These are phyloP conservation scores for Candida ficus DNA, from an alignment of 805 yeast genomes.

Conservation along the genomic window DNA sequence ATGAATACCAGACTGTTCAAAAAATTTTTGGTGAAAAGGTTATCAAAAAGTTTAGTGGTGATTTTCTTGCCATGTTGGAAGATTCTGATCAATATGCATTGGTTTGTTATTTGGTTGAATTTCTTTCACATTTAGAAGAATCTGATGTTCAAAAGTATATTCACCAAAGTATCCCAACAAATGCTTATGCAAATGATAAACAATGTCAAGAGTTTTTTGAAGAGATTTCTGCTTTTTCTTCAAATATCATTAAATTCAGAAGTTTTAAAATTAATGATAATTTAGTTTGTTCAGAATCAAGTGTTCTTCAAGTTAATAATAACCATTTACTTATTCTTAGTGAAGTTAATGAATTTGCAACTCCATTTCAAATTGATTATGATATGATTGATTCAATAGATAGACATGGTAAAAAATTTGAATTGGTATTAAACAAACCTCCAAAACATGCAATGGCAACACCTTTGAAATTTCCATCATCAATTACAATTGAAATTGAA, in stretches of 20 bases:
- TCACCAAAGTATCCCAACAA: background rate
- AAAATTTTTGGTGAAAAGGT: background rate
- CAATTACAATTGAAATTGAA: conserved; percentile 5
- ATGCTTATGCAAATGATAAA: conserved; percentile 16
- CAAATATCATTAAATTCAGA: conserved; percentile 10
- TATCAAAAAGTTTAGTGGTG: background rate
- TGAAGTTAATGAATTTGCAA: conserved; percentile 15
- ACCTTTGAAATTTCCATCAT: conserved; percentile 4
- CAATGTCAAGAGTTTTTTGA: conserved; percentile 14
- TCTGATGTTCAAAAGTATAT: background rate
- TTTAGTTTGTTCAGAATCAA: conserved; percentile 3
- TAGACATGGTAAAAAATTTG: background rate
- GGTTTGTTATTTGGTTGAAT: conserved; percentile 19
- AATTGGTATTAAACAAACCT: conserved; percentile 4
- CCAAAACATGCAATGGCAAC: conserved; percentile 14
- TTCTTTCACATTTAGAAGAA: conserved; percentile 19
- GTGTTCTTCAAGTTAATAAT: conserved; percentile 14
- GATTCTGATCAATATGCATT: conserved; percentile 12
- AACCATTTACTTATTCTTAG: conserved; percentile 11
- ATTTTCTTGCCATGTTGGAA: no score
- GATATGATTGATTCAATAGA: conserved; percentile 5
- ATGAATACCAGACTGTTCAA: conserved; percentile 16
- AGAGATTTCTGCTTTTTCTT: background rate
- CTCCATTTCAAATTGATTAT: conserved; percentile 19
- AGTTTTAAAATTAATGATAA: conserved; percentile 7